Evolutionary conservation across 148 eudicot species (phyloP).

Genomic region (Tetragonia tetragonoides): DNA sequence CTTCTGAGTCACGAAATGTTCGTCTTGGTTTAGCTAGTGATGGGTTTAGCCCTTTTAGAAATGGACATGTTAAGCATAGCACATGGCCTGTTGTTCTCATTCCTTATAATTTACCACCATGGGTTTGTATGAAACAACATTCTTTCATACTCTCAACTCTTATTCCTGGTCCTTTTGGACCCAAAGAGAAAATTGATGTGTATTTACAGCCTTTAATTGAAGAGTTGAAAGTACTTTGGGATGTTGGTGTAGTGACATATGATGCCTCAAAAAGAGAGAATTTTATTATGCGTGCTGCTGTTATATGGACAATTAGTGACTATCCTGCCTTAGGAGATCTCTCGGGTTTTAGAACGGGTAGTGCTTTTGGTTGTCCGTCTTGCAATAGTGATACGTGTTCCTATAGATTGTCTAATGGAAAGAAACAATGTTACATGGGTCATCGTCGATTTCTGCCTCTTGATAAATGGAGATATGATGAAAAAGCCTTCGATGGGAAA

Average conservation of each 20-base stretch:
- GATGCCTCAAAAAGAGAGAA: neutral
- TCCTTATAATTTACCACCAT: neutral
- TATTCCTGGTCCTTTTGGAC: neutral
- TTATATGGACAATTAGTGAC: conserved; percentile 19
- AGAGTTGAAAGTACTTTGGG: conserved; percentile 11
- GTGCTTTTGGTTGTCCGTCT: neutral
- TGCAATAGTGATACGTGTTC: neutral
- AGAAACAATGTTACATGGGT: neutral
- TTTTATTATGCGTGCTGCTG: neutral
- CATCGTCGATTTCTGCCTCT: neutral
- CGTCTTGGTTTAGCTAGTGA: neutral
- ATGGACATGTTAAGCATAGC: neutral
- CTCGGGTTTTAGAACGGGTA: neutral
- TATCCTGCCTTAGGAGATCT: conserved; percentile 14
- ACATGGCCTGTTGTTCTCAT: conserved; percentile 5
- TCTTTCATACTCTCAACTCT: neutral
- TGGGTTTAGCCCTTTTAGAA: neutral
- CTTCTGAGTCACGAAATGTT: neutral
- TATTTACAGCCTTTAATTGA: conserved; percentile 14
- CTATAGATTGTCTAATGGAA: neutral
- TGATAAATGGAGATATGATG: neutral
- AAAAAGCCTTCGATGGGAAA: neutral
- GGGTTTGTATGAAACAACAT: neutral
- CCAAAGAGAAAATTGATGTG: neutral
- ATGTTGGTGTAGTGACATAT: conserved; percentile 10